Conservation (phyloP, 768 basidiomycete species). For the Paxillus ammoniavirescens region DNA sequence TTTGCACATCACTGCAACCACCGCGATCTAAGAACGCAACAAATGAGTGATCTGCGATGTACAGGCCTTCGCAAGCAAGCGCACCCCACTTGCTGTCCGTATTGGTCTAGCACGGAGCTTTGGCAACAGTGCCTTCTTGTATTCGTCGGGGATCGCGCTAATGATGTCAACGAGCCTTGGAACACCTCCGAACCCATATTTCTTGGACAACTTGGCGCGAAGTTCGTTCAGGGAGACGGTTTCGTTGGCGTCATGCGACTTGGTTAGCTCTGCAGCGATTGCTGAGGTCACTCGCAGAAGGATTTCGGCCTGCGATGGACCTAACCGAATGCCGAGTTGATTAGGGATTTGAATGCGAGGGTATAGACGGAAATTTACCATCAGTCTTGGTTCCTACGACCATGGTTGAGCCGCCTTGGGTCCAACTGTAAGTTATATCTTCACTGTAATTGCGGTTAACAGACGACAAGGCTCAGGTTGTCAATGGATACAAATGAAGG, state of each 20-base stretch:
- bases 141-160: conserved; percentile 96
- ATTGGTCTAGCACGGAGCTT: conserved; percentile 93
- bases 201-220: conserved; percentile 86
- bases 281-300: conserved; percentile 90
- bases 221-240: conserved; percentile 86
- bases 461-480: not conserved
- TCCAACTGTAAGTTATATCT: not conserved
- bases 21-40: conserved; percentile 69
- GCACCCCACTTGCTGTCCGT: conserved; percentile 91
- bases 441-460: not conserved
- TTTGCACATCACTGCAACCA: conserved; percentile 99
- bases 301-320: conserved; percentile 86
- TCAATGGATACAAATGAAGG: too few species aligned
- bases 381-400: conserved; percentile 42
- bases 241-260: conserved; percentile 74
- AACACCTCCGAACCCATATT: conserved; percentile 80
- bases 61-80: conserved; percentile 17
- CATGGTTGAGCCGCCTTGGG: conserved; percentile 20
- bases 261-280: conserved; percentile 92
- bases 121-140: conserved; percentile 87
- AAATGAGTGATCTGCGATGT: not conserved
- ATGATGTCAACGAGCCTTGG: conserved; percentile 97
- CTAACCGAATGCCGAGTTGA: conserved; percentile 25
- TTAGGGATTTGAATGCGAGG: not conserved
- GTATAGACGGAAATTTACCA: conserved; percentile 22